Evolutionary conservation across 2,329 filamentous ascomycete genomes (phyloP), one percentile per base, ranked within the genome.

Genomic region (Botrytis elliptica): DNA sequence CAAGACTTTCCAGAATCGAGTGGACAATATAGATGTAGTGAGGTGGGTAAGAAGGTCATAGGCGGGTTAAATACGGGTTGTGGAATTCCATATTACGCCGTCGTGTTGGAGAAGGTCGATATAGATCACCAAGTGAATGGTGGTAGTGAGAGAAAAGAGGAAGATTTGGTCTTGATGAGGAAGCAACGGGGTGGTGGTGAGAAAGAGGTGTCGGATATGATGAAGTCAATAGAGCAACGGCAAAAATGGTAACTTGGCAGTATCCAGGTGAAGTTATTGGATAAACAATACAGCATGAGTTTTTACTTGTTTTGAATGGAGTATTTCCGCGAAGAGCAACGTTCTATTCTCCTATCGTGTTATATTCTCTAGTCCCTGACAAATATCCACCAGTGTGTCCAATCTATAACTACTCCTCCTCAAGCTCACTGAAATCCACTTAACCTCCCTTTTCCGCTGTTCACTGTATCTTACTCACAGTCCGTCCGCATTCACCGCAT

Each of bases 261-360:
- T 40, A 40, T 1, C 40, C 2, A 40, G 40, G 40, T 14, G 12
- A 40, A 29, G 7, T 33, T 2, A 1, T 33, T 33, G 29, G 5
- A 33, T 29, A 22, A 36, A 12, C 3, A 36, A 10, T 59, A 33
- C 3, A 59, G 8, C 16, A 59, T 59, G 29, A 3, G 3, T 33
- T 36, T 33, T 1, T 20, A 57, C n/a, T 29, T 14, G 8, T 3
- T 57, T 29, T 1, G 5, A 4, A 7, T 55, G n/a, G n/a, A 29
- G 52, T 0, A 4, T 3, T 18, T 2, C 0, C 6, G 1, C 29
- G n/a, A 57, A 57, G 14, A 29, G 46, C 1, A 49, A 49, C 1
- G 9, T 25, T 49, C 46, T 49, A 4, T 22, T 5, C 46, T 25
- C 10, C 20, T 49, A 12, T 49, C 20, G 20, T 25, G 3, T 49